Evolutionary conservation across 345 rosid species (phyloP), one percentile per base, ranked within the genome.

Genomic region (Noccaea bulbosa): DNA sequence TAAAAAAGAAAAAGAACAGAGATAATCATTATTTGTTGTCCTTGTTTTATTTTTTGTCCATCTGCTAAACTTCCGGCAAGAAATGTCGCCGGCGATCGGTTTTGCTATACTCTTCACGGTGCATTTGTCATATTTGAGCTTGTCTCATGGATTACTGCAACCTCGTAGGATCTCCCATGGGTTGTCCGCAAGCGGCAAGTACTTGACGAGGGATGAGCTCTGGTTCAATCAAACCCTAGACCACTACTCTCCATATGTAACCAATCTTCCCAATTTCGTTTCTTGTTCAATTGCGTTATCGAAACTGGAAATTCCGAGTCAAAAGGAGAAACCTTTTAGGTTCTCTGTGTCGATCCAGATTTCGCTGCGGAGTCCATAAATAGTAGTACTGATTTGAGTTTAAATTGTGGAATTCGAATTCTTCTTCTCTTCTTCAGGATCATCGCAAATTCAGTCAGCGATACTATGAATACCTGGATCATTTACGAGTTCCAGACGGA

Each of bases 201-300:
- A 79, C 81, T 86, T 89, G 85, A 93, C 94, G 57, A 84, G 83
- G 4, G 45, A 81, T 40, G 90, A 80, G 63, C 89, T 79, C 71
- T 93, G 95, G 96, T 82, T 89, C 77, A 81, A 84, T 79, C 98
- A 93, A 77, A 91, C 83, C 78, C 86, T 91, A 70, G 95, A 93
- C 71, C 96, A 93, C 81, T 93, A 65, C 80, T 86, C 96, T 55
- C 93, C 97, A 7, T 78, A 69, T 20, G 99, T 93, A 87, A 70
- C 43, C 53, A 37, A 32, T 12, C 54, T 48, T 54, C 55, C 15
- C 46, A 12, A 35, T 71, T 33, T 11, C 60, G 33, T 16, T 45
- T 54, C 7, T 72, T 54, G 12, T 43, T 57, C 8, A 2, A 55
- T 69, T 48, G 8, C 11, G 1, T 39, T 14, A 2, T 15, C 14